Evolutionary conservation across 2,329 filamentous ascomycete genomes (phyloP), one percentile per base, ranked within the genome.

Genomic region (Xylaria sp.): DNA sequence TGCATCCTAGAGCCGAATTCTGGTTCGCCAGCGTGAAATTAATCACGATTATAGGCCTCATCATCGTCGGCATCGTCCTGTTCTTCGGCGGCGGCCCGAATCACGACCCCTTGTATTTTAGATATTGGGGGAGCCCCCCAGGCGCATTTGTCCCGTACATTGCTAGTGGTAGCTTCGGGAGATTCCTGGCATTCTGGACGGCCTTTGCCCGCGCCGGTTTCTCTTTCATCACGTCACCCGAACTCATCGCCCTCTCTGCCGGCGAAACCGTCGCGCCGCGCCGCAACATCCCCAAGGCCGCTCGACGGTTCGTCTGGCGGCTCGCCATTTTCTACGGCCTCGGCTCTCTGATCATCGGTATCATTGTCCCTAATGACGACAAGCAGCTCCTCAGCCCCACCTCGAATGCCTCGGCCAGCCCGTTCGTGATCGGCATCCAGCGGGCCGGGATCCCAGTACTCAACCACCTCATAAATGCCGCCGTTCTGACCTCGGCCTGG

Each of bases 361-460:
- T 88, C 73, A 82, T 90, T 64, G 86, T 88, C 6, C 84, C 93
- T 1, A 91, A 89, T 75, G 84, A 93, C 69, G 88, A 94, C 73
- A 71, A 81, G 0, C 83, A 84, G 7, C 84, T 95, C 70, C 84
- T 89, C 3, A 81, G 81, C 39, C 85, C 83, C 57, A 85, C 85
- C 1, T 89, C 89, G 71, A 82, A 86, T 73, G 88, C 88, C 8
- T 85, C 84, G 8, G 86, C 88, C 1, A 90, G 86, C 36, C 89
- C 89, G 1, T 88, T 90, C 78, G 88, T 89, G 59, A 86, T 89
- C 71, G 90, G 90, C 36, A 93, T 93, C 80, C 85, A 89, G 76
- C 82, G 86, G 24, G 84, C 90, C 4, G 85, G 87, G 11, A 93
- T 94, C 73, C 79, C 81, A 1, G 85, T 84, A 0, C 84, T 93